Percentiles rank a stretch among this genome's conserved stretches.
Evolutionary conservation across 2,329 filamentous ascomycete species (phyloP).

Genomic region (Stemphylium lycopersici): DNA sequence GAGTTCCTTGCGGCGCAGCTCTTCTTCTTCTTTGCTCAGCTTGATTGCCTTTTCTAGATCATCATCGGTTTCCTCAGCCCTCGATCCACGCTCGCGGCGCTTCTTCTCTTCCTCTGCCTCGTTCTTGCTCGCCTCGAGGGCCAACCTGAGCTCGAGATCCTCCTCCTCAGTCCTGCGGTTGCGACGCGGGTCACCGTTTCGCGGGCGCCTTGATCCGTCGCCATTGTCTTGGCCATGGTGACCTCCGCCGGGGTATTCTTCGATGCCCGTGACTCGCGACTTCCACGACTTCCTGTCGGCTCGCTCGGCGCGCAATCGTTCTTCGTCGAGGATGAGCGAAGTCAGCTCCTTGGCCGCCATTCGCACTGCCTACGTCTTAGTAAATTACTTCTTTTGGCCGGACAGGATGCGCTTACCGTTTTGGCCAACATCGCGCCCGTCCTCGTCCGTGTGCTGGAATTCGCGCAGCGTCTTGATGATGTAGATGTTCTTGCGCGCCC

Average conservation of each 20-base stretch:
- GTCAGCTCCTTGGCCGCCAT: constrained; percentile 96
- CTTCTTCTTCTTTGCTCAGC: constrained; percentile 93
- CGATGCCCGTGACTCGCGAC: constrained; percentile 89
- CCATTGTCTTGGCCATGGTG: constrained; percentile 43
- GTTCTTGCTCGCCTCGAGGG: constrained; percentile 91
- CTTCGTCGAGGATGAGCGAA: constrained; percentile 88
- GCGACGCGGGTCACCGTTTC: constrained; percentile 44
- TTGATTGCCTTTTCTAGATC: constrained; percentile 94
- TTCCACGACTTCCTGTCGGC: constrained; percentile 96
- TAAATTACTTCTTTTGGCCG: neutral
- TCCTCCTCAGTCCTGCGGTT: constrained; percentile 72
- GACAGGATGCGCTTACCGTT: constrained; percentile 72
- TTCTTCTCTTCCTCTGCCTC: constrained; percentile 91
- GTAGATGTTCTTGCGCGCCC: constrained; percentile 97
- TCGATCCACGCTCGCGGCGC: constrained; percentile 64
- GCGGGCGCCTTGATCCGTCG: constrained; percentile 46
- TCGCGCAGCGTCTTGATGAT: constrained; percentile 98
- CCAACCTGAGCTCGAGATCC: constrained; percentile 87
- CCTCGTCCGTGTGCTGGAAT: constrained; percentile 95
- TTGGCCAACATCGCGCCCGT: constrained; percentile 91
- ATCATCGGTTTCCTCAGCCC: constrained; percentile 68
- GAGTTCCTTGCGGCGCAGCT: constrained; percentile 80
- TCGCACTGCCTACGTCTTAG: constrained; percentile 68
- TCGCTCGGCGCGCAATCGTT: constrained; percentile 86
- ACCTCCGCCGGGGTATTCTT: constrained; percentile 69